These are phyloP conservation scores for Cylindrodendrum hubeiense DNA, from an alignment of 2,329 filamentous ascomycete genomes.

Conservation along the genomic window DNA sequence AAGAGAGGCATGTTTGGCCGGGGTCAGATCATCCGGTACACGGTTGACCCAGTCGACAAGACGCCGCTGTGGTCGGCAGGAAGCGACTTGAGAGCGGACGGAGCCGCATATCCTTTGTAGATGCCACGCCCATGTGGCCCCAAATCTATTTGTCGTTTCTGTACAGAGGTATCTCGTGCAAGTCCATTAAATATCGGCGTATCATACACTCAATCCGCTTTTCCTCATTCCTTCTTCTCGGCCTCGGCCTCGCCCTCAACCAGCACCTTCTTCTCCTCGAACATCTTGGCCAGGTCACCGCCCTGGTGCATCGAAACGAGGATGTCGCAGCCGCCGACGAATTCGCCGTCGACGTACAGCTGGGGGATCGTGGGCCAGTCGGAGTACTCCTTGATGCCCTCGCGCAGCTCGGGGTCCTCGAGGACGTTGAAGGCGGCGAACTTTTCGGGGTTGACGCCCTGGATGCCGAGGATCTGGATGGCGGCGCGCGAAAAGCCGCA, in stretches of 20 bases:
- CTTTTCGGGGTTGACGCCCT: slow-evolving; percentile 94
- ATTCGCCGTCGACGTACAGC: slow-evolving; percentile 94
- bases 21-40: slow-evolving; percentile 86
- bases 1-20: slow-evolving; percentile 81
- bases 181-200: slow-evolving; percentile 41
- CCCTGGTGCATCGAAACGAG: slow-evolving; percentile 97
- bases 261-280: slow-evolving; percentile 93
- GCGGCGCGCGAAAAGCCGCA: slow-evolving; percentile 96
- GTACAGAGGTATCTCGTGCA: slow-evolving; percentile 43
- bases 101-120: slow-evolving; percentile 69
- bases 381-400: slow-evolving; percentile 98
- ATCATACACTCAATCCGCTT: slow-evolving; percentile 39
- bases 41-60: slow-evolving; percentile 77
- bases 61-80: slow-evolving; percentile 85
- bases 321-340: slow-evolving; percentile 98
- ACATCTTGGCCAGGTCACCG: slow-evolving; percentile 89
- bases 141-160: slow-evolving; percentile 37
- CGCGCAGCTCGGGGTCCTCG: slow-evolving; percentile 87
- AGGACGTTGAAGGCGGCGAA: slow-evolving; percentile 99
- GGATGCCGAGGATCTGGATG: slow-evolving; percentile 94
- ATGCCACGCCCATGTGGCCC: slow-evolving; percentile 15
- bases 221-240: slow-evolving; percentile 49
- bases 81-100: slow-evolving; percentile 90
- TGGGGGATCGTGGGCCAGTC: slow-evolving; percentile 99
- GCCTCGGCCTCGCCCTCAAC: slow-evolving; percentile 59